These are phyloP conservation scores for Aegilops sharonensis DNA, from an alignment of 176 grass and related monocot species.

Conservation along the genomic window DNA sequence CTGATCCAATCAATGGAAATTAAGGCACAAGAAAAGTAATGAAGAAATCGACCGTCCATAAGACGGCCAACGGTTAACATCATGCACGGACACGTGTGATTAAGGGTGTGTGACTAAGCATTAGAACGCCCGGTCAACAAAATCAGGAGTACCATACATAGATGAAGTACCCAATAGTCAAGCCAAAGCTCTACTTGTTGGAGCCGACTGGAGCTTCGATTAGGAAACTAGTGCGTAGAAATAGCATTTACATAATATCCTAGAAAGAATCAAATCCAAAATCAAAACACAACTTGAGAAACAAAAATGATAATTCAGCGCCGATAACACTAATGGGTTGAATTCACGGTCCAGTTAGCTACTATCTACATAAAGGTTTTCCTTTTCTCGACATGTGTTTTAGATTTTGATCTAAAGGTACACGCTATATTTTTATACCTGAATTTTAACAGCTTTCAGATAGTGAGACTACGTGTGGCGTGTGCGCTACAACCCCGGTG, in stretches of 20 bases:
- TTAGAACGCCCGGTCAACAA: neutral
- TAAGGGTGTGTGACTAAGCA: neutral
- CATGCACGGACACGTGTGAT: neutral
- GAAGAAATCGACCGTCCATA: neutral
- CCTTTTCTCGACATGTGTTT: neutral
- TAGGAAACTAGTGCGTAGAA: neutral
- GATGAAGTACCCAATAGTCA: neutral
- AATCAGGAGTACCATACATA: neutral
- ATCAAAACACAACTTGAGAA: too few relatives aligned
- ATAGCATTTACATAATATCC: neutral
- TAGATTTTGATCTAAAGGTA: neutral
- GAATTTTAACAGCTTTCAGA: neutral
- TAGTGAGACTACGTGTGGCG: too few relatives aligned
- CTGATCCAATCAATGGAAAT: neutral
- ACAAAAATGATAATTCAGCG: too few relatives aligned
- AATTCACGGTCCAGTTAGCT: neutral
- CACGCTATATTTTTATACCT: neutral
- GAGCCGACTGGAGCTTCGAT: neutral
- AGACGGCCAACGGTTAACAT: neutral
- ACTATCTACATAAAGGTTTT: neutral
- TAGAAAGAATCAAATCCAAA: too few relatives aligned
- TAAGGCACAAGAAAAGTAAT: neutral
- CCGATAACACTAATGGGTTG: too few relatives aligned
- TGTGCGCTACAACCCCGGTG: too few relatives aligned
- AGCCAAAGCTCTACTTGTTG: neutral